phyloP scores from a whole-genome alignment of 2,329 filamentous ascomycete genomes.

The Colletotrichum liriopes region DNA sequence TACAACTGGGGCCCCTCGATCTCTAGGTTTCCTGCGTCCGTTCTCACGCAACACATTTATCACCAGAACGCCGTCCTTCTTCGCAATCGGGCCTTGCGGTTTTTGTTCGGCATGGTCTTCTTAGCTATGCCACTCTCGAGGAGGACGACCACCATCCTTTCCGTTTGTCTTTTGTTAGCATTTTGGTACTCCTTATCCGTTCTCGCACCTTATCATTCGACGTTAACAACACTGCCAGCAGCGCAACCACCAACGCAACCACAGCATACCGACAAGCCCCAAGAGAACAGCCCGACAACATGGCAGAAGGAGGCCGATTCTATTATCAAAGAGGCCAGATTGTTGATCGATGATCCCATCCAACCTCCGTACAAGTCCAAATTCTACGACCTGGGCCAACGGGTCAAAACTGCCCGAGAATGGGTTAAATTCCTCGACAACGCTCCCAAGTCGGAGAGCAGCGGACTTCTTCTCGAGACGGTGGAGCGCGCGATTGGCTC shows the following conservation, averaged over 20 bases:
- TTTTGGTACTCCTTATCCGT: too few relatives aligned
- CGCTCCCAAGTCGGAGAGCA: conserved; percentile 9
- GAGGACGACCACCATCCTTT: too few relatives aligned
- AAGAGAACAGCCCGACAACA: neutral
- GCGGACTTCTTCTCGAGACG: neutral
- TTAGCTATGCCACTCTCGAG: too few relatives aligned
- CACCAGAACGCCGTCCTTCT: too few relatives aligned
- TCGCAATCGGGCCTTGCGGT: too few relatives aligned
- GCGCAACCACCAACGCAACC: conserved; percentile 6
- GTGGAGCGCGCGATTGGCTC: conserved; percentile 11
- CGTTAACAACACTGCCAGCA: neutral
- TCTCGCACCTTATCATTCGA: neutral
- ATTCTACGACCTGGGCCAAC: conserved; percentile 53
- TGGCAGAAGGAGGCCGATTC: conserved; percentile 13
- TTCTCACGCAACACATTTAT: too few relatives aligned
- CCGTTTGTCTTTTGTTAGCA: too few relatives aligned
- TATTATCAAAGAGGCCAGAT: neutral
- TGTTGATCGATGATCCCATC: conserved; percentile 48
- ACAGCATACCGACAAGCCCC: neutral
- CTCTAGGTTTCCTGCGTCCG: too few relatives aligned
- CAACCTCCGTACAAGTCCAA: conserved; percentile 48
- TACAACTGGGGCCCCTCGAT: too few relatives aligned
- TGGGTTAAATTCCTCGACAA: conserved; percentile 40
- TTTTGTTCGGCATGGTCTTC: too few relatives aligned
- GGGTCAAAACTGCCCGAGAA: conserved; percentile 42